Base-by-base conservation (phyloP, 768 basidiomycete species). In the Floccularia luteovirens region DNA sequence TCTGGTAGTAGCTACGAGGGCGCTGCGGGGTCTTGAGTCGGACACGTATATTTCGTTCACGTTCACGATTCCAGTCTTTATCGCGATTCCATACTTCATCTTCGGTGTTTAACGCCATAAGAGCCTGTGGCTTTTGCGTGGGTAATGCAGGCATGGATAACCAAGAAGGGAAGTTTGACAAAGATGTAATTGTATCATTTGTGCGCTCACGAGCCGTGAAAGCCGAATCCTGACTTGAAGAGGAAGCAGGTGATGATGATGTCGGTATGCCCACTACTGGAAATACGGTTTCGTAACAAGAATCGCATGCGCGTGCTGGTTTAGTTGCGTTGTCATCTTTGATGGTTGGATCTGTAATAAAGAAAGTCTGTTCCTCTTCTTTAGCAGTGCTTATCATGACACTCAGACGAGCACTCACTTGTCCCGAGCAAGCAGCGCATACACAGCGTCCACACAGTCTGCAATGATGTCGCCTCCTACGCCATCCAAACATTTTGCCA, bases 271-370 rank as follows among this genome's bases (percentile, higher is more conserved):
- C 52, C 10, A 82, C 51, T 2, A 84, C 41, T 0, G 89, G 89
- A 48, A 94, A 94, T 13, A 92, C 83, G 10, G 82, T 74, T 46
- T 89, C 85, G 51, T 82, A 94, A 59, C 91, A 94, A 1, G 82
- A 73, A 41, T 88, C 80, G 56, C 91, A 94, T 5, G 90, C 82
- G 2, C 91, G 74, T 1, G 87, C 82, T 27, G 85, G 68, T 52
- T 83, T 64, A 55, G 60, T 51, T 34, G 58, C 25, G 48, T 44
- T 28, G 14, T 63, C 54, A 14, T 68, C 62, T 41, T 75, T 70
- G 7, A 67, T 45, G 27, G 59, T 63, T 3, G 64, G 46, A 43
- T 87, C 84, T 1, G 82, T 56, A 38, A 93, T 82, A 58, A 82
- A 86, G 61, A 93, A 93, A 1, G 84, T 88, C 90, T 94, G 31